Base-by-base conservation (phyloP, 1,284 basidiomycete genomes). In the Ganoderma lucidum region DNA sequence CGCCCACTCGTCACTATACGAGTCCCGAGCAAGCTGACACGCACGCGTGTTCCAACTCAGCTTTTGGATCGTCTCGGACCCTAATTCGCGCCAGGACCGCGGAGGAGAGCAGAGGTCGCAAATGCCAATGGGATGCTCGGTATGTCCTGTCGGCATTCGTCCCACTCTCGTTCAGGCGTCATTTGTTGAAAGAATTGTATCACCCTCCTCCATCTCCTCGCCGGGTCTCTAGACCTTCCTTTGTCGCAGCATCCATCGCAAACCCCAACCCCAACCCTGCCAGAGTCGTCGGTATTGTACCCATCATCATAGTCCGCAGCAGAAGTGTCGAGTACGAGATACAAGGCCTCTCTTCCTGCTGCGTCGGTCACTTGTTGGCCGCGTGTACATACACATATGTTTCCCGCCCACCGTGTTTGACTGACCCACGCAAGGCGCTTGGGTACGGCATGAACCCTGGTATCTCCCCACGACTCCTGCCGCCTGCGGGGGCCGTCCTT, bases 1-100 rank as follows among this genome's bases (percentile, higher is more conserved):
- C 41, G 71, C 71, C 42, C 66, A 72, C 15, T 66, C 71, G 23
- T 66, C 69, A n/a, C 65, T 72, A 35, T 72, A 58, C 59, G 61
- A 68, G 23, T 70, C 68, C 6, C 71, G 59, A 41, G 65, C 59
- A 45, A 61, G 67, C 59, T 56, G 30, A 56, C 32, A 23, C 28
- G 30, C 30, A 14, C 14, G 6, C 28, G 6, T 28, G 35, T 28
- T 6, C 30, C 10, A 10, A 30, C 12, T 17, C 53, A 56, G 12
- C 30, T 56, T 35, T 32, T 56, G 53, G 53, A 56, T 56, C 53
- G 53, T 56, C 53, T 19, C 10, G 32, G 53, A 35, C 17, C 32
- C 6, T 10, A 4, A 56, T 19, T 19, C 15, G 30, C 30, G 53
- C 14, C 30, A 3, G 53, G 4, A 32, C 30, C 30, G 30, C 30